phyloP scores from a whole-genome alignment of 148 eudicot genomes.

The Dianthus caryophyllus region DNA sequence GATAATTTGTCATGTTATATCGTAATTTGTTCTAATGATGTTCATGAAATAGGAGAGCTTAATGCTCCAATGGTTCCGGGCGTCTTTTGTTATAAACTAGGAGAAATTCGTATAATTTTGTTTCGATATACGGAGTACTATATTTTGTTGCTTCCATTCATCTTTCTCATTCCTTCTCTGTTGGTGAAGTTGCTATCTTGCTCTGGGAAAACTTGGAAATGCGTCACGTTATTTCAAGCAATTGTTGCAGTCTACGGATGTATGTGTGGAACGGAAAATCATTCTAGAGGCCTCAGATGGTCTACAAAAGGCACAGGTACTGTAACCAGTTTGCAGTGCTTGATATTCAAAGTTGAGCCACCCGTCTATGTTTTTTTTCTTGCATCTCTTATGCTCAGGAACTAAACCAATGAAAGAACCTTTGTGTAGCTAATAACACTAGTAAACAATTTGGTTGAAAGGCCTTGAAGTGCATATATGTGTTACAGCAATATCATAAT shows the following conservation, averaged over 20 bases:
- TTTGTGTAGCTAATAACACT: background rate
- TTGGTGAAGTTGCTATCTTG: constrained; percentile 75
- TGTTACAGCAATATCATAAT: constrained; percentile 3
- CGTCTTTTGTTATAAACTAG: too few relatives aligned
- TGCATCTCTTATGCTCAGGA: background rate
- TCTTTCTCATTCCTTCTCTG: constrained; percentile 10
- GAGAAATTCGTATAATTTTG: background rate
- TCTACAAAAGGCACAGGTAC: constrained; percentile 77
- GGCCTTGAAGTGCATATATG: too few relatives aligned
- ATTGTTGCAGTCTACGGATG: constrained; percentile 60
- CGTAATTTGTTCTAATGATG: background rate
- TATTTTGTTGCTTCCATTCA: background rate
- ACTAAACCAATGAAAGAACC: background rate
- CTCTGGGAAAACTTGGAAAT: constrained; percentile 76
- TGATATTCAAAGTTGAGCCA: background rate
- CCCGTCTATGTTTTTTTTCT: background rate
- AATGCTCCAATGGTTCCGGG: too few relatives aligned
- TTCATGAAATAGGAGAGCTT: background rate
- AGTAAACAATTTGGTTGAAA: background rate
- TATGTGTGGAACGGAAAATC: constrained; percentile 61
- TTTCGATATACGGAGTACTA: background rate
- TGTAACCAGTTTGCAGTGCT: background rate
- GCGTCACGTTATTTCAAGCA: constrained; percentile 60
- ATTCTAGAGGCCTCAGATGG: constrained; percentile 89
- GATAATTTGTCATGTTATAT: background rate